Evolutionary conservation across 345 rosid genomes (phyloP).

Genomic region (Salix koriyanagi): DNA sequence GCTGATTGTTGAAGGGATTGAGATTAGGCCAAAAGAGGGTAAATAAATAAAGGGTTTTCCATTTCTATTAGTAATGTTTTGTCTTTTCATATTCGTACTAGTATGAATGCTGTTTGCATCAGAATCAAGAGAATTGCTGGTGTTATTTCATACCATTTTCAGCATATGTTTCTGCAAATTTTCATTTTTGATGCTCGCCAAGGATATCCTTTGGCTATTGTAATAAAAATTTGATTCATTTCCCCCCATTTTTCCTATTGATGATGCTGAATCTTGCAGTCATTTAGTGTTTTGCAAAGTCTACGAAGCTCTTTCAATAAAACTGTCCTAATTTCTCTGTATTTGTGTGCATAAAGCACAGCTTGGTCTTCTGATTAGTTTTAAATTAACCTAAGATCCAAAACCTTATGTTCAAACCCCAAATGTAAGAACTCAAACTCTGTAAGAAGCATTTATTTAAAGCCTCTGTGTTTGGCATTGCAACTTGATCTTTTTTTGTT

Average conservation of each 20-base stretch:
- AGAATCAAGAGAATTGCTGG: background rate
- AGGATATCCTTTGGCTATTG: background rate
- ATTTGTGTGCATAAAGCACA: background rate
- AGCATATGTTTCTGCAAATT: background rate
- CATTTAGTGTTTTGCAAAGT: background rate
- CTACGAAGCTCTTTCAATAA: too few species aligned
- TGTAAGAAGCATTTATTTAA: background rate
- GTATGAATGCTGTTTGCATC: too few species aligned
- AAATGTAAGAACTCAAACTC: background rate
- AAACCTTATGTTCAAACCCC: background rate
- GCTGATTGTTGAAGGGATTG: constrained; percentile 35
- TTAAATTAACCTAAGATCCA: background rate
- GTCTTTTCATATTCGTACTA: background rate
- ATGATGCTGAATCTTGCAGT: background rate
- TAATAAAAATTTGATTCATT: background rate
- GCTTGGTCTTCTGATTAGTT: background rate
- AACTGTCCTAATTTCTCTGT: background rate
- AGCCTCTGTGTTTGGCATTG: background rate
- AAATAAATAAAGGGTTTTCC: background rate
- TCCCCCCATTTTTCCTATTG: too few species aligned
- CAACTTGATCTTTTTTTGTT: too few species aligned
- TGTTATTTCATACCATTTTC: background rate
- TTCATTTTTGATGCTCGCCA: background rate
- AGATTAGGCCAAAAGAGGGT: constrained; percentile 32
- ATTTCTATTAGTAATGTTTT: background rate